Base-by-base conservation (phyloP, 2,329 filamentous ascomycete species). In the Fragosphaeria purpurea region DNA sequence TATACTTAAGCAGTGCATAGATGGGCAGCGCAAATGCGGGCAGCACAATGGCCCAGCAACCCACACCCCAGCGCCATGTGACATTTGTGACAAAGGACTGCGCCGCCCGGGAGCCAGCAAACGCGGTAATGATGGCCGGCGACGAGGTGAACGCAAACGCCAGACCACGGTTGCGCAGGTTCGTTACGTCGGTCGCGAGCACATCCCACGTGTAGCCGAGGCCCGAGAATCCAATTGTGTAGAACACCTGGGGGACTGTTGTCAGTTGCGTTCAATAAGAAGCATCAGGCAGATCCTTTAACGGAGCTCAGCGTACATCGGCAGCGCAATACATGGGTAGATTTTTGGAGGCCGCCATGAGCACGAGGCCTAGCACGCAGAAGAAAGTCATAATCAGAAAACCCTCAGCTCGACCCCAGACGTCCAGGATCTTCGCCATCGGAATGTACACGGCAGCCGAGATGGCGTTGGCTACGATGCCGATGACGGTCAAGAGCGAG, bases 351-450 rank as follows among this genome's bases (percentile, higher is more conserved):
- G 70, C 67, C 32, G 82, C 81, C 70, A 82, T 83, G 56, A 85
- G 68, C 37, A 80, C 68, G 54, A 82, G 55, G 7, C 74, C 50
- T n/a, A 51, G 13, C 3, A 74, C 68, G 58, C 72, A 73, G 46
- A 77, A 65, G 10, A 71, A 44, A 1, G 80, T 67, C 59, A 76
- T 76, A 34, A 81, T 53, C 32, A 73, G 64, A 55, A 82, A 77
- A 10, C 79, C 82, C 60, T 83, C 74, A 9, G 81, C 75, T 40
- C 82, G 77, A 50, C 81, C 83, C 70, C 79, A 85, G 34, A 83
- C 71, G 63, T 86, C 79, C 44, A 85, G 70, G 13, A 84, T 68
- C 63, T 85, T 86, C 47, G 82, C 80, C 56, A 83, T 72, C 1
- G 81, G 77, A 5, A 85, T 73, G 60, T 83, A 82, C 52, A 76